Evolutionary conservation across 495 filamentous ascomycete genomes (phyloP), one percentile per base, ranked within the genome.

Genomic region (Cercophora samala): DNA sequence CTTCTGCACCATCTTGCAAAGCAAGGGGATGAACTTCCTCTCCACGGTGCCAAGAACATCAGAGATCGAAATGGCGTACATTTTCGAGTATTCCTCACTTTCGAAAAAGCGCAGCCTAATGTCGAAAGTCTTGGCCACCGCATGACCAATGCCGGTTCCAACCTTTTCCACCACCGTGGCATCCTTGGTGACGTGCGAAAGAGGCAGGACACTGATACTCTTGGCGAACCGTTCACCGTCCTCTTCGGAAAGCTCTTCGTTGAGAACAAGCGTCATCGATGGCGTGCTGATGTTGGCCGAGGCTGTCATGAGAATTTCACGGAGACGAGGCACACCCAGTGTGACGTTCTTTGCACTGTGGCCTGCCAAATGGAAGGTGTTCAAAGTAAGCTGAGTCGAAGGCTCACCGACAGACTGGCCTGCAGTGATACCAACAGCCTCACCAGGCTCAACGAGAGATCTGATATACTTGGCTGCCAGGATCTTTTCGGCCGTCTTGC

Each of bases 341-440:
- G 95, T 99, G 72, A 99, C 95, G 84, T 99, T 99, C 85, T 97
- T 97, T 21, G 96, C 89, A 23, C 93, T 91, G 83, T 98, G 96
- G 75, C 95, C 95, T 73, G 95, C 95, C 85, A 99, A 92, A 86
- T 99, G 95, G 88, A 99, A 99, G 25, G 95, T 99, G 75, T 99
- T 99, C 62, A 99, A 80, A n/a, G 95, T 99, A 96, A 99, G 98
- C 77, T 99, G 95, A 15, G 95, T 99, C 18, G 93, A 97, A 9
- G 96, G 95, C 76, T 98, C 96, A 72, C 95, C 95, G 60, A 99
- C 88, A 46, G 93, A 97, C 80, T 99, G 95, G 53, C 93, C 93
- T 58, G 95, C 95, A 53, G 98, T 91, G 69, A 99, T 93, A 62
- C 95, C 95, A 23, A 99, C 93, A n/a, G 96, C 93, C 78, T 99